Conservation (phyloP, 176 grass and related monocot species). For the Hsuehochloa calcarea region DNA sequence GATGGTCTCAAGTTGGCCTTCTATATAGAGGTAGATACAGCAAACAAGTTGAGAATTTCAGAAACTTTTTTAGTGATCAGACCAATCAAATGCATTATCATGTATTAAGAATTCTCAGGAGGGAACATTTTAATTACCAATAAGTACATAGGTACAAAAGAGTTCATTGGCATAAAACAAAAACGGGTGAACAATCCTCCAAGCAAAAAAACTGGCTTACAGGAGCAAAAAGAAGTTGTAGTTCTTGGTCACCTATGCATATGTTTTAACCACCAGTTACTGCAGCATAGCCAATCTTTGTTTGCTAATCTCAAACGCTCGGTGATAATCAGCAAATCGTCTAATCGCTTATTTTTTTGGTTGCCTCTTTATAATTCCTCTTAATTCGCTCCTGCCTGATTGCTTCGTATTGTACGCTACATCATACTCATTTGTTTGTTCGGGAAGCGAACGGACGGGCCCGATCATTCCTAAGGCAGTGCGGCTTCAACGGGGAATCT, state of each 20-base stretch:
- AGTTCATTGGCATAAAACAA: not conserved
- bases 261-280: conserved; percentile 78
- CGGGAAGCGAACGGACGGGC: not conserved
- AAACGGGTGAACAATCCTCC: not conserved
- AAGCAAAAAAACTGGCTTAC: conserved; percentile 47
- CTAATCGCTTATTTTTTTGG: too few relatives aligned
- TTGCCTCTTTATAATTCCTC: too few relatives aligned
- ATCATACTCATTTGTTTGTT: too few relatives aligned
- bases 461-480: too few relatives aligned
- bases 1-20: not conserved
- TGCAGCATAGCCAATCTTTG: conserved; percentile 33
- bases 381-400: too few relatives aligned
- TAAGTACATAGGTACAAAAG: not conserved
- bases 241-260: conserved; percentile 65
- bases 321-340: too few relatives aligned
- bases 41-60: not conserved
- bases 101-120: not conserved
- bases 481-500: not conserved
- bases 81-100: conserved; percentile 6
- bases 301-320: too few relatives aligned
- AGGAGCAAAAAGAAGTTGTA: conserved; percentile 77
- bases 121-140: not conserved
- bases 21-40: not conserved
- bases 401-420: too few relatives aligned
- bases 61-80: not conserved